These are phyloP conservation scores for Penstemon barbatus DNA, from an alignment of 257 asterid genomes.

Conservation along the genomic window DNA sequence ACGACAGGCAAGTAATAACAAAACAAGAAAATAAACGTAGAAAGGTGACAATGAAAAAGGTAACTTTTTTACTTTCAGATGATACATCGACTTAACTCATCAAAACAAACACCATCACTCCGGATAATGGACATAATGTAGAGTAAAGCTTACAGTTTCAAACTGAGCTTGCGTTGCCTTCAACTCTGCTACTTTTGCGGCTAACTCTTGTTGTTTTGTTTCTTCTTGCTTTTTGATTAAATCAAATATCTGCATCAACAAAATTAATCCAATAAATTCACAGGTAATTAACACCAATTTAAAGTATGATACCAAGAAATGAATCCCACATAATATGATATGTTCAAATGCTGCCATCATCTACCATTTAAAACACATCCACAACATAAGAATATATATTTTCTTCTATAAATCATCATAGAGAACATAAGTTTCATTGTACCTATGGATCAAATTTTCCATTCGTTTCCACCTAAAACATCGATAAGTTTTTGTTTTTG, in stretches of 20 bases:
- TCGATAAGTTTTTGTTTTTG: too few relatives aligned
- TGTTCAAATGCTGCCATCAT: slow-evolving; percentile 1
- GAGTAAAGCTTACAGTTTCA: slow-evolving; percentile 59
- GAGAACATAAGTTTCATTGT: too few relatives aligned
- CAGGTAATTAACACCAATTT: not conserved
- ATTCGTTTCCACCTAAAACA: too few relatives aligned
- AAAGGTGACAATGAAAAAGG: not conserved
- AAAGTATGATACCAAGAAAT: not conserved
- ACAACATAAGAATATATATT: not conserved
- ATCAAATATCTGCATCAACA: slow-evolving; percentile 57
- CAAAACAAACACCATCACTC: not conserved
- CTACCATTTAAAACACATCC: not conserved
- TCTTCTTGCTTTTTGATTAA: slow-evolving; percentile 71
- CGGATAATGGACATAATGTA: not conserved
- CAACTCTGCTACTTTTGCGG: slow-evolving; percentile 60
- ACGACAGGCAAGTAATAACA: not conserved
- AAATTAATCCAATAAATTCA: slow-evolving; percentile 17
- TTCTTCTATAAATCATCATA: not conserved
- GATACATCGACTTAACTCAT: not conserved
- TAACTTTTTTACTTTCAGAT: not conserved
- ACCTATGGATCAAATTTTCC: too few relatives aligned
- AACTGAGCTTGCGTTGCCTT: slow-evolving; percentile 81
- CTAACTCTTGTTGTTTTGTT: slow-evolving; percentile 55
- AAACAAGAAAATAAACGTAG: not conserved
- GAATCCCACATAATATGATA: not conserved